Evolutionary conservation across 108 stramenopile genomes (phyloP).

Genomic region (Seminavis robusta): DNA sequence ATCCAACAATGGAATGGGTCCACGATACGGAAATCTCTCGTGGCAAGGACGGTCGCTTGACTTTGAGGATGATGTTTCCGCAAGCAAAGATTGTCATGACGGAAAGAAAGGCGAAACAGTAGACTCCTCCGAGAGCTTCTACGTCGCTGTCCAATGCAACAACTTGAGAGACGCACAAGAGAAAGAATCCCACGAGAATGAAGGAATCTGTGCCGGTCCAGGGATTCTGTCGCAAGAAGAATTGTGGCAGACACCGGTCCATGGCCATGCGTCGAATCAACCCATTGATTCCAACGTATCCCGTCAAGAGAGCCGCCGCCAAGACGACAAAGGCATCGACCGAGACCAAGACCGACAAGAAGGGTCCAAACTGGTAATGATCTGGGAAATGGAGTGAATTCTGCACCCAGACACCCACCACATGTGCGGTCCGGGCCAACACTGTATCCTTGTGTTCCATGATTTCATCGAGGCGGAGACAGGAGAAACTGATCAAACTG

Average conservation of each 20-base stretch:
- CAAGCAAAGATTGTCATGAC: slow-evolving; percentile 64
- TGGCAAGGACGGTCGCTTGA: slow-evolving; percentile 57
- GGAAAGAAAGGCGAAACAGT: slow-evolving; percentile 54
- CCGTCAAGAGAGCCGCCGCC: slow-evolving; percentile 60
- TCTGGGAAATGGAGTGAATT: slow-evolving; percentile 16
- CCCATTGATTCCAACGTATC: slow-evolving; percentile 70
- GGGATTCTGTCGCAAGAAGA: slow-evolving; percentile 52
- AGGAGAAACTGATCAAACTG: slow-evolving; percentile 45
- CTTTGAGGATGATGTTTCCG: slow-evolving; percentile 65
- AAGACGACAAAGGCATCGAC: slow-evolving; percentile 71
- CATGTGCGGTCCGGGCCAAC: slow-evolving; percentile 47
- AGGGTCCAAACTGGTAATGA: slow-evolving; percentile 15
- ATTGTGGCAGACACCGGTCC: slow-evolving; percentile 65
- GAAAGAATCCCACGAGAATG: slow-evolving; percentile 56
- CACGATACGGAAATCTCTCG: slow-evolving; percentile 41
- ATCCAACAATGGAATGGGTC: slow-evolving; percentile 28
- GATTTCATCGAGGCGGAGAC: slow-evolving; percentile 48
- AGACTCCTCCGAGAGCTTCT: slow-evolving; percentile 56
- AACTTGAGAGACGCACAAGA: slow-evolving; percentile 45
- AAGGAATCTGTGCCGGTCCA: slow-evolving; percentile 52
- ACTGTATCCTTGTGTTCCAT: slow-evolving; percentile 44
- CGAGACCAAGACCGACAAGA: slow-evolving; percentile 16
- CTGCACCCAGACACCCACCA: slow-evolving; percentile 49
- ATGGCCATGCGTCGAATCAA: slow-evolving; percentile 61
- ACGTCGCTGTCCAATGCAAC: slow-evolving; percentile 47